Conservation (phyloP, 208 protist genomes). For the Leishmania turanica region DNA sequence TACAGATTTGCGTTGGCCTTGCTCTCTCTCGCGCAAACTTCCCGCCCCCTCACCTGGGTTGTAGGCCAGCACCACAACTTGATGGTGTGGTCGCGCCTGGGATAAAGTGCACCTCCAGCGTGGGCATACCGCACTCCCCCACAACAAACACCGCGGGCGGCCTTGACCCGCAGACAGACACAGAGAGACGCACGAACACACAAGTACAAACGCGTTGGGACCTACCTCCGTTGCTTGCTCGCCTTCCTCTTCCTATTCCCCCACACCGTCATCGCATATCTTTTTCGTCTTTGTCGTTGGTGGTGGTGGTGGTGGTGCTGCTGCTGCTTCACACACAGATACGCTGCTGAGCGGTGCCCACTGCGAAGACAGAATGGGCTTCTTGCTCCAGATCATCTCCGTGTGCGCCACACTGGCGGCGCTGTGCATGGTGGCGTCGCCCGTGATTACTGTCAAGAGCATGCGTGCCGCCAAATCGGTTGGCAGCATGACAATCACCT, state of each 20-base stretch:
- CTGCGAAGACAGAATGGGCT: slow-evolving; percentile 16
- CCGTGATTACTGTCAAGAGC: slow-evolving; percentile 52
- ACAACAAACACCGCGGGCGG: neutral
- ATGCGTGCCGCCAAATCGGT: slow-evolving; percentile 42
- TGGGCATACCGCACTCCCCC: neutral
- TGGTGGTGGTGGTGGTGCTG: no score
- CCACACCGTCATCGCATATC: neutral
- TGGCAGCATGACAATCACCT: slow-evolving; percentile 60
- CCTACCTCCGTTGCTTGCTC: neutral
- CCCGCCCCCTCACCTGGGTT: neutral
- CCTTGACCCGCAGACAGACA: neutral
- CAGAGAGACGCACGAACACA: neutral
- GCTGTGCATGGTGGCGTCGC: slow-evolving; percentile 57
- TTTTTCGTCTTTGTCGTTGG: neutral
- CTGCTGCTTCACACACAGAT: neutral
- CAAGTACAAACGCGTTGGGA: neutral
- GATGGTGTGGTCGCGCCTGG: neutral
- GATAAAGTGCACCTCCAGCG: neutral
- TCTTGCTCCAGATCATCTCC: slow-evolving; percentile 41
- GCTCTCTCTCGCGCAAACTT: slow-evolving; percentile 12
- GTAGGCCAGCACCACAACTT: neutral
- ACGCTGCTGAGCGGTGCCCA: neutral
- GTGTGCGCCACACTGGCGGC: slow-evolving; percentile 45
- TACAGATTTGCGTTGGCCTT: slow-evolving; percentile 3
- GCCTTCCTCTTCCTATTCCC: neutral